Evolutionary conservation across 2,329 filamentous ascomycete genomes (phyloP).

Genomic region (Penicillium sp.): DNA sequence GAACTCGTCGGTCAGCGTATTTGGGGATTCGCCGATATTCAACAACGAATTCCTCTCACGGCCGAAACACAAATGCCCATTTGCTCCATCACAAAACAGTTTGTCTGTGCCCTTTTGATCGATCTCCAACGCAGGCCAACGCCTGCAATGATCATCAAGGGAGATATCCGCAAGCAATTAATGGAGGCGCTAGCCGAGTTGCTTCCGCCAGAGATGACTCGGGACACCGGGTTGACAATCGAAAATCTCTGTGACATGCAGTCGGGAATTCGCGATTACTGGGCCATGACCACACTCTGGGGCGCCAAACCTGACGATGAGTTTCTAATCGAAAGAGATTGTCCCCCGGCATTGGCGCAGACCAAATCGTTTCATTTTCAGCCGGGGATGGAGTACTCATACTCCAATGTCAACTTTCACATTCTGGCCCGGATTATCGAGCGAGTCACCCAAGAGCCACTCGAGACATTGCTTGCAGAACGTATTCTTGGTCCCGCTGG

Average conservation of each 20-base stretch:
- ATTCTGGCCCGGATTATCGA: constrained; percentile 38
- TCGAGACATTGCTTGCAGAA: constrained; percentile 35
- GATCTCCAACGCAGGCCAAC: constrained; percentile 35
- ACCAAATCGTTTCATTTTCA: constrained; percentile 39
- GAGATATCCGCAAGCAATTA: constrained; percentile 29
- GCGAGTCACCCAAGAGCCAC: constrained; percentile 31
- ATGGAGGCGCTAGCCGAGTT: constrained; percentile 24
- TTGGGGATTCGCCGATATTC: constrained; percentile 44
- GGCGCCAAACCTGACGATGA: constrained; percentile 38
- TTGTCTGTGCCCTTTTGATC: constrained; percentile 37
- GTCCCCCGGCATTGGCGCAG: constrained; percentile 26
- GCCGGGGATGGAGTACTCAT: constrained; percentile 42
- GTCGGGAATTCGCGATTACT: constrained; percentile 45
- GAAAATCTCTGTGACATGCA: constrained; percentile 39
- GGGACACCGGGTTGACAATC: constrained; percentile 31
- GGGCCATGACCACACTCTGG: constrained; percentile 43
- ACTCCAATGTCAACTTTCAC: constrained; percentile 44
- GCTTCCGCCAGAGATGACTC: constrained; percentile 21
- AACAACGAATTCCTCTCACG: constrained; percentile 35
- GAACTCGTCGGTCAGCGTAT: constrained; percentile 35
- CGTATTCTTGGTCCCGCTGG: constrained; percentile 39
- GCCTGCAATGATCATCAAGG: constrained; percentile 23
- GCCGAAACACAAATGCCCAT: constrained; percentile 40
- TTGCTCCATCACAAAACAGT: constrained; percentile 47
- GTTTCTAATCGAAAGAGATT: constrained; percentile 35